Conservation (phyloP, 805 yeast species). For the Hanseniaspora clermontiae region DNA sequence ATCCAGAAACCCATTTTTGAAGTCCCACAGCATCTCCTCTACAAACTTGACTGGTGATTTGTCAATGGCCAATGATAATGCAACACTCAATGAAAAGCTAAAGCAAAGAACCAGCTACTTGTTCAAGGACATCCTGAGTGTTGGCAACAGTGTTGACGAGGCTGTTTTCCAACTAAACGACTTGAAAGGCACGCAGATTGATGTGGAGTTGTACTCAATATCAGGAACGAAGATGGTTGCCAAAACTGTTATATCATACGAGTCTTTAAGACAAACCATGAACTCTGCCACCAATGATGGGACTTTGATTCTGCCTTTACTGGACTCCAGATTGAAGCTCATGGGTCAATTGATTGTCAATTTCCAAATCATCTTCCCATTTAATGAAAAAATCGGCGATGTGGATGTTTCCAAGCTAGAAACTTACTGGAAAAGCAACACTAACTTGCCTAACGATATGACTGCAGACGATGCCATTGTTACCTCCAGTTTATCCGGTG, state of each 20-base stretch:
- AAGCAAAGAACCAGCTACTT: conserved; percentile 4
- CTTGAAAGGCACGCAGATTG: conserved; percentile 60
- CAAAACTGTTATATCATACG: conserved; percentile 57
- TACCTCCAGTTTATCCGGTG: conserved; percentile 67
- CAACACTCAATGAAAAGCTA: not conserved
- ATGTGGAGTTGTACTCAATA: conserved; percentile 83
- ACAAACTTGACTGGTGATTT: not conserved
- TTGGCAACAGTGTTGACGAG: conserved; percentile 39
- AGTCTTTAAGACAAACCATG: conserved; percentile 33
- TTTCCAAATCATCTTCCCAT: conserved; percentile 81
- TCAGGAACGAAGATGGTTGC: conserved; percentile 90
- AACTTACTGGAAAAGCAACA: conserved; percentile 92
- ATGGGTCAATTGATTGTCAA: conserved; percentile 70
- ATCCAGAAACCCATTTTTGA: not conserved
- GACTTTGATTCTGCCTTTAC: conserved; percentile 48
- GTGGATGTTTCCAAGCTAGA: conserved; percentile 85
- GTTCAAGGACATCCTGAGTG: conserved; percentile 2
- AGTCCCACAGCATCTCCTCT: not conserved
- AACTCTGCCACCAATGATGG: conserved; percentile 28
- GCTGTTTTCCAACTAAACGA: conserved; percentile 76
- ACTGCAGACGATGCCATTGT: conserved; percentile 48
- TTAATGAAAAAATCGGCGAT: conserved; percentile 49
- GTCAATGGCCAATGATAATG: not conserved
- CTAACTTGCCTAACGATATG: conserved; percentile 13
- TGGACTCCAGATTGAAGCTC: conserved; percentile 66